These are phyloP conservation scores for Trebouxiophyceae sp. DNA, from an alignment of 163 green algal species.

Conservation along the genomic window DNA sequence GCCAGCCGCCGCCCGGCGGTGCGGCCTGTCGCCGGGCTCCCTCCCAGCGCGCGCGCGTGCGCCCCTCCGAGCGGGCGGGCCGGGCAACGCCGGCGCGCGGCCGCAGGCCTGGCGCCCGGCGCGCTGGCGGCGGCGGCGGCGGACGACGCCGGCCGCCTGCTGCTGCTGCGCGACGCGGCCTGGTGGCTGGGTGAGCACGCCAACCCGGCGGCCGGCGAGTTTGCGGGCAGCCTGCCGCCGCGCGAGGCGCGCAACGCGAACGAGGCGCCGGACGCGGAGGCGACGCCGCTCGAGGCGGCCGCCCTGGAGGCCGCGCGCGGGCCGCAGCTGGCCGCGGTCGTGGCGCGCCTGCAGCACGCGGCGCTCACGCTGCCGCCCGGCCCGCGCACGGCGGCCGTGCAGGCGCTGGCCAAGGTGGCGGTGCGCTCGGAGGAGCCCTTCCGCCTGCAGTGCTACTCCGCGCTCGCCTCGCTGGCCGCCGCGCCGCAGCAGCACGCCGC, in stretches of 20 bases:
- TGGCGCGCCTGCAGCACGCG: constrained; percentile 48
- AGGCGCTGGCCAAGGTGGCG: constrained; percentile 28
- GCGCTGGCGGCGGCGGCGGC: constrained; percentile 20
- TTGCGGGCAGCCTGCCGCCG: constrained; percentile 26
- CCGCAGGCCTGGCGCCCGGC: constrained; percentile 18
- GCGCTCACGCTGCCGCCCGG: constrained; percentile 32
- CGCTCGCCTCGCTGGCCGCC: constrained; percentile 28
- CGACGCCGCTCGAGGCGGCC: neutral
- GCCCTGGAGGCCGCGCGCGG: constrained; percentile 12
- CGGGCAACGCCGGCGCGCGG: constrained; percentile 13
- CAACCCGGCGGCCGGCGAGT: constrained; percentile 40
- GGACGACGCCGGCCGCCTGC: constrained; percentile 36
- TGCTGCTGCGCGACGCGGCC: constrained; percentile 30
- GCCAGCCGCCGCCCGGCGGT: neutral
- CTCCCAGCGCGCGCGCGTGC: neutral
- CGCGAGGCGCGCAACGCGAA: neutral
- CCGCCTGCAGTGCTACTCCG: constrained; percentile 64
- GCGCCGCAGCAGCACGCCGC: neutral
- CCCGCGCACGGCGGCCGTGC: constrained; percentile 31
- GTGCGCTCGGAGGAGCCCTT: constrained; percentile 73
- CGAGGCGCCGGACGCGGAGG: neutral
- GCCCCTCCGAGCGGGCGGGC: no score
- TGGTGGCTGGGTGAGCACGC: constrained; percentile 74
- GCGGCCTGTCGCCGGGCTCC: neutral
- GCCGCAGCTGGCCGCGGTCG: constrained; percentile 19